Percentiles rank a stretch among this genome's conserved stretches.
These are phyloP conservation scores for Monosporozyma yasuniensis DNA, from an alignment of 805 yeast genomes.

Conservation along the genomic window DNA sequence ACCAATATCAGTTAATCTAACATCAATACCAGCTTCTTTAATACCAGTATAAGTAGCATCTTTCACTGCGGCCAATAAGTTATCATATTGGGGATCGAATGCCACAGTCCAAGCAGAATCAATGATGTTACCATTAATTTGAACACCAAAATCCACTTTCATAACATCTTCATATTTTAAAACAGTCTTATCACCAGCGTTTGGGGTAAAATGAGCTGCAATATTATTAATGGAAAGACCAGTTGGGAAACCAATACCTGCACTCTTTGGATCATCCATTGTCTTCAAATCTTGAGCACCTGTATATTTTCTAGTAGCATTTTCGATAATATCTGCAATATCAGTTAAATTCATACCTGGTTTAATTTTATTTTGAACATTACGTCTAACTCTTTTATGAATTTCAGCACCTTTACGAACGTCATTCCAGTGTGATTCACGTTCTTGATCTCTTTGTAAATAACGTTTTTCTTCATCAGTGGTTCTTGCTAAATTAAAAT, in stretches of 20 bases:
- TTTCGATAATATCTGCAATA: conserved; percentile 82
- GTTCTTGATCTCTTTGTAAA: conserved; percentile 47
- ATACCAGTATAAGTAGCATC: conserved; percentile 94
- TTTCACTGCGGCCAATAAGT: conserved; percentile 70
- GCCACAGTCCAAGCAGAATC: conserved; percentile 94
- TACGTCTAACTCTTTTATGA: conserved; percentile 81
- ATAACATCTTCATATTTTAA: conserved; percentile 82
- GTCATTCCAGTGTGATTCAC: conserved; percentile 63
- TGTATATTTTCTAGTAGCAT: conserved; percentile 67
- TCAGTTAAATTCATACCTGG: conserved; percentile 93
- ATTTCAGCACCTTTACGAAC: conserved; percentile 94
- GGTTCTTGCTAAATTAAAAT: conserved; percentile 58
- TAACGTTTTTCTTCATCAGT: conserved; percentile 84
- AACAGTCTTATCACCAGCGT: conserved; percentile 82
- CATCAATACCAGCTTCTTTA: conserved; percentile 90
- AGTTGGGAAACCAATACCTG: conserved; percentile 98
- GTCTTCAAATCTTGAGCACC: conserved; percentile 52
- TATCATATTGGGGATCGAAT: conserved; percentile 76
- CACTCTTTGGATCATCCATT: conserved; percentile 33
- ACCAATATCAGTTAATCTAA: conserved; percentile 88
- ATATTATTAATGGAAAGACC: conserved; percentile 87
- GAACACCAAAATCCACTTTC: conserved; percentile 96
- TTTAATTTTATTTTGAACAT: conserved; percentile 61
- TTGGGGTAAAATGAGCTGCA: conserved; percentile 98
- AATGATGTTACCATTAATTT: conserved; percentile 85